These are phyloP conservation scores for Ogataea hybrid DNA, from an alignment of 1,139 yeast genomes.

Conservation along the genomic window DNA sequence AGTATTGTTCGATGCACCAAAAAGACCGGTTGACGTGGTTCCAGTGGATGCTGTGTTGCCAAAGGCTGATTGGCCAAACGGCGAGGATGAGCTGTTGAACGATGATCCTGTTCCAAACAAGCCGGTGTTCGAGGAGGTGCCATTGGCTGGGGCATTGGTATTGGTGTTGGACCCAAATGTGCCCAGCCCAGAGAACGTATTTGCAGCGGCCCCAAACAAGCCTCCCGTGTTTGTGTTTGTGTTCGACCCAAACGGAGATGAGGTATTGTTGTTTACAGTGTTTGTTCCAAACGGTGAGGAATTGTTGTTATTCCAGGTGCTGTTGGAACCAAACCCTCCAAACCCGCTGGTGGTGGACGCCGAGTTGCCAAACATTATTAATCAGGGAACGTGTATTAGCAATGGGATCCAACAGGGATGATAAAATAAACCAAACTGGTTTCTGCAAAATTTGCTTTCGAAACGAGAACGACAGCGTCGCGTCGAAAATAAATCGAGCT, in stretches of 20 bases:
- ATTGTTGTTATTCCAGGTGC: constrained; percentile 22
- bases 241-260: constrained; percentile 10
- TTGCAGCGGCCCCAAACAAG: constrained; percentile 23
- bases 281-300: constrained; percentile 30
- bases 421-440: constrained; percentile 1
- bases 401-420: constrained; percentile 3
- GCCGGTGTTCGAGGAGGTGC: constrained; percentile 1
- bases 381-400: not conserved
- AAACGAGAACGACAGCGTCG: constrained; percentile 1
- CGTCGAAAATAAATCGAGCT: constrained; percentile 1
- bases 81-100: constrained; percentile 31
- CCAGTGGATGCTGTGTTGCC: constrained; percentile 17
- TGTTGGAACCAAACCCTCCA: constrained; percentile 48
- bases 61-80: constrained; percentile 35
- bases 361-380: constrained; percentile 44
- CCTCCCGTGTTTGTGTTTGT: constrained; percentile 28
- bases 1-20: constrained; percentile 5
- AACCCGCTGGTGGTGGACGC: constrained; percentile 45
- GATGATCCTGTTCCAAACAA: constrained; percentile 16
- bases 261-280: constrained; percentile 9
- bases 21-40: constrained; percentile 28
- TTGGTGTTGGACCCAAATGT: constrained; percentile 19
- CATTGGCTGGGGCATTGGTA: constrained; percentile 1
- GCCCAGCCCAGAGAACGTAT: constrained; percentile 18
- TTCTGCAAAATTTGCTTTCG: constrained; percentile 5